Evolutionary conservation across 768 basidiomycete species (phyloP).

Genomic region (Pleurotus tuber-regium): DNA sequence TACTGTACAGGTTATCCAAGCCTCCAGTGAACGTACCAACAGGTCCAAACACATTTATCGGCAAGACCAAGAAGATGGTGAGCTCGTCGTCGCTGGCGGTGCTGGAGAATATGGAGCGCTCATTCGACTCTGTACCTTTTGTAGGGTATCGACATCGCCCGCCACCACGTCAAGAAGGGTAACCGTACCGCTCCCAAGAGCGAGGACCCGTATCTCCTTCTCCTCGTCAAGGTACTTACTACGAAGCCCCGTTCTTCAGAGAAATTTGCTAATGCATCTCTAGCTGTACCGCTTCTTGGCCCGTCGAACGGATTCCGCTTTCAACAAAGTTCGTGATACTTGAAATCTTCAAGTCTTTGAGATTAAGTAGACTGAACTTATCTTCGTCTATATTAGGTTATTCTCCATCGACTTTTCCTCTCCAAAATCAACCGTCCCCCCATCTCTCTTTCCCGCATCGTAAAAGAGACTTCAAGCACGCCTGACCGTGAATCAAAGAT

Average conservation of each 20-base stretch:
- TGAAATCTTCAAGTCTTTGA: background rate
- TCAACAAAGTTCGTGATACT: slow-evolving; percentile 78
- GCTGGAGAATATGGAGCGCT: slow-evolving; percentile 19
- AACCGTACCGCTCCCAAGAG: slow-evolving; percentile 93
- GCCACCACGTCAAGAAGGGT: slow-evolving; percentile 99
- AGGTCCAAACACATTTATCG: slow-evolving; percentile 49
- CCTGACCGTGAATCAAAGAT: slow-evolving; percentile 74
- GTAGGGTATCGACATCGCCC: slow-evolving; percentile 93
- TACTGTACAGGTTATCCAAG: slow-evolving; percentile 69
- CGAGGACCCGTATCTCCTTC: slow-evolving; percentile 98
- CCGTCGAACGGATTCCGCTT: slow-evolving; percentile 90
- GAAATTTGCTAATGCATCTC: background rate
- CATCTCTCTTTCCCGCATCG: slow-evolving; percentile 89
- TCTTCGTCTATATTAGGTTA: slow-evolving; percentile 53
- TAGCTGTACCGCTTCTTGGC: slow-evolving; percentile 99
- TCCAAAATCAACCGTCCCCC: slow-evolving; percentile 98
- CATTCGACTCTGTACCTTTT: slow-evolving; percentile 7
- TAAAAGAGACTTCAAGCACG: slow-evolving; percentile 72
- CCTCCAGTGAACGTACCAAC: slow-evolving; percentile 41
- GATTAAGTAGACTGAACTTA: background rate
- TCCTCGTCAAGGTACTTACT: slow-evolving; percentile 87
- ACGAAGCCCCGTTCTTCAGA: background rate
- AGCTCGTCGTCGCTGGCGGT: slow-evolving; percentile 46
- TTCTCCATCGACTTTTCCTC: slow-evolving; percentile 96
- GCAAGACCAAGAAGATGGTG: slow-evolving; percentile 76